Conservation (phyloP, 140 eudicot genomes). For the Bidens hawaiensis region DNA sequence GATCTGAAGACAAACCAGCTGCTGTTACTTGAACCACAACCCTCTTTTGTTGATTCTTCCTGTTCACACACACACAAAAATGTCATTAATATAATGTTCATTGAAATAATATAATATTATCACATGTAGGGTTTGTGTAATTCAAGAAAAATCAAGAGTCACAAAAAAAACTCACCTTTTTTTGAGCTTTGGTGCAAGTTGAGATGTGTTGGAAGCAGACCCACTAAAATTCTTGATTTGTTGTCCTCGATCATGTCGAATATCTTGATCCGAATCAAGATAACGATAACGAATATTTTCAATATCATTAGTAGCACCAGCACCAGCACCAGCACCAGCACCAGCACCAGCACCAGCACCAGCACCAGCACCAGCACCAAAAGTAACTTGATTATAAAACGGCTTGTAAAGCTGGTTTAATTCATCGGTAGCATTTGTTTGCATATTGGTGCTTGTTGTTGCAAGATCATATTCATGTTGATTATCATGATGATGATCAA, state of each 20-base stretch:
- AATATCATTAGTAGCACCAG: too few species aligned
- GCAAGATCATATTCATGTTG: neutral
- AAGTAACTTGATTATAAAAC: constrained; percentile 28
- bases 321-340: too few species aligned
- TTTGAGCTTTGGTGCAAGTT: constrained; percentile 37
- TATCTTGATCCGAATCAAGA: constrained; percentile 20
- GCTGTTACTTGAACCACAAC: constrained; percentile 70
- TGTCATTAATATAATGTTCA: constrained; percentile 1
- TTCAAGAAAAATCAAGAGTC: neutral
- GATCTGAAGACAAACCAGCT: constrained; percentile 75
- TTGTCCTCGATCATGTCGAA: constrained; percentile 19
- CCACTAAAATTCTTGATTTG: constrained; percentile 10
- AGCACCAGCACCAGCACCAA: neutral
- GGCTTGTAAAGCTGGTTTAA: constrained; percentile 67
- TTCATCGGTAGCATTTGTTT: constrained; percentile 37
- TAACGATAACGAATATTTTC: neutral
- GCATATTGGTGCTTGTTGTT: too few species aligned
- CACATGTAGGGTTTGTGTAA: neutral
- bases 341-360: neutral
- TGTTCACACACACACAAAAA: constrained; percentile 20
- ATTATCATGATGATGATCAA: too few species aligned
- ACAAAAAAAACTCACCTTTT: constrained; percentile 22
- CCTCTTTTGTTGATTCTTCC: constrained; percentile 86
- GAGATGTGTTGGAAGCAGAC: constrained; percentile 29
- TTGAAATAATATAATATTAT: too few species aligned